These are phyloP conservation scores for Prunus yedoensis DNA, from an alignment of 331 rosid species.

Conservation along the genomic window DNA sequence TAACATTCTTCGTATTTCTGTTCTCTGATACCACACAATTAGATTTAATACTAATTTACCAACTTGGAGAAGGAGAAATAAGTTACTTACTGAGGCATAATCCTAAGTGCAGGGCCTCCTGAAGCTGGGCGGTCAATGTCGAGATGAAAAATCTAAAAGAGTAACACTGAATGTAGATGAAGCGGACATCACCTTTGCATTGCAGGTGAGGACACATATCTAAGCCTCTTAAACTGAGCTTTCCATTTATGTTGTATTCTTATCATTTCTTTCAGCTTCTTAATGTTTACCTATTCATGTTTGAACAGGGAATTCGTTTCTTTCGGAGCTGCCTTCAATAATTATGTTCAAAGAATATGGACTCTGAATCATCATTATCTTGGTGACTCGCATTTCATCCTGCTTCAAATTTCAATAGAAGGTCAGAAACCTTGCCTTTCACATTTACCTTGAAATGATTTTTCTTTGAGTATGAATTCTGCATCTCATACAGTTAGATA, in stretches of 20 bases:
- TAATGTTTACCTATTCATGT: background rate
- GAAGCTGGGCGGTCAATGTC: slow-evolving; percentile 65
- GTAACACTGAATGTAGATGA: slow-evolving; percentile 69
- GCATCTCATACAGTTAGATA: background rate
- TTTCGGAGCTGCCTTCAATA: slow-evolving; percentile 73
- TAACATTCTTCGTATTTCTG: background rate
- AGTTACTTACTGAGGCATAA: slow-evolving; percentile 13
- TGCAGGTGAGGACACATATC: slow-evolving; percentile 52
- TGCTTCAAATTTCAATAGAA: slow-evolving; percentile 10
- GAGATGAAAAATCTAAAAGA: slow-evolving; percentile 67
- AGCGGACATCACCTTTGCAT: slow-evolving; percentile 74
- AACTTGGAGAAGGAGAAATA: background rate
- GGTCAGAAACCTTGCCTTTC: slow-evolving; percentile 28
- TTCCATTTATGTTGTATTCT: background rate
- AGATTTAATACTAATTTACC: background rate
- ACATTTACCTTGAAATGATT: background rate
- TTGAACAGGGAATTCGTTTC: slow-evolving; percentile 85
- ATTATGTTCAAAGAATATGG: slow-evolving; percentile 6
- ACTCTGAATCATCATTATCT: background rate
- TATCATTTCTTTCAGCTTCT: background rate
- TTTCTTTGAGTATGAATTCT: background rate
- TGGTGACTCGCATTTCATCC: slow-evolving; percentile 14
- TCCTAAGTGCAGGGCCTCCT: slow-evolving; percentile 68
- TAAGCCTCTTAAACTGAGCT: background rate
- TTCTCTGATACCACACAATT: background rate